These are phyloP conservation scores for Pestalotiopsis sp. DNA, from an alignment of 2,329 filamentous ascomycete genomes.

Conservation along the genomic window DNA sequence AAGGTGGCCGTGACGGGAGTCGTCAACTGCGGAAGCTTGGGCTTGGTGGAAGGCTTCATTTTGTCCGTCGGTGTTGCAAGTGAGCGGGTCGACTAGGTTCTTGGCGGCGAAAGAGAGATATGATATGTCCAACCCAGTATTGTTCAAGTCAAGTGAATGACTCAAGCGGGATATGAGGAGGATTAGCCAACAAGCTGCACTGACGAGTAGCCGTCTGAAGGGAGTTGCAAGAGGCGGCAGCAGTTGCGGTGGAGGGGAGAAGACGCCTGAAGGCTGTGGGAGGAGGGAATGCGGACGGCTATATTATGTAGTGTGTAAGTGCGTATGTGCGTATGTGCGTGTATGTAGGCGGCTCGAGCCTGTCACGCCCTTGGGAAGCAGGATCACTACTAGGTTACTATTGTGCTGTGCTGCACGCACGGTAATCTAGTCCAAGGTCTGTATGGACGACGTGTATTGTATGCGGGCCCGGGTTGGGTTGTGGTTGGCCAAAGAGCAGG, in stretches of 20 bases:
- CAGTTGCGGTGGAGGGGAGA: constrained; percentile 27
- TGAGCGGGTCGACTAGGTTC: constrained; percentile 1
- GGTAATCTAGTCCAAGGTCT: constrained; percentile 14
- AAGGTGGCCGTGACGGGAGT: constrained; percentile 67
- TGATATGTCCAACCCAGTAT: constrained; percentile 15
- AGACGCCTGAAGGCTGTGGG: constrained; percentile 2
- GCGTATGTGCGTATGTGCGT: constrained; percentile 13
- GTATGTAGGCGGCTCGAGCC: not conserved
- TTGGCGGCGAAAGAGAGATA: constrained; percentile 16
- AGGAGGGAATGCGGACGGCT: constrained; percentile 31
- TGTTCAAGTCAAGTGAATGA: constrained; percentile 48
- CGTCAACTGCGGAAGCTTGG: constrained; percentile 64
- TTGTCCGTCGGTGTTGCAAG: constrained; percentile 26
- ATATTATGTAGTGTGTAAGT: constrained; percentile 30
- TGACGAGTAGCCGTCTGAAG: constrained; percentile 38
- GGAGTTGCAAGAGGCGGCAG: constrained; percentile 35
- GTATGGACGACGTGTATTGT: not conserved
- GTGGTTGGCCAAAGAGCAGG: constrained; percentile 1
- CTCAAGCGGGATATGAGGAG: constrained; percentile 27
- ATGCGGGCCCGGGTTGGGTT: not conserved
- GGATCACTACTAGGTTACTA: not conserved
- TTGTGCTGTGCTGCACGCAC: constrained; percentile 11
- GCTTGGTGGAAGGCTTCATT: constrained; percentile 55
- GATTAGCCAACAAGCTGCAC: constrained; percentile 37
- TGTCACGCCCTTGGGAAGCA: not conserved